phyloP scores from a whole-genome alignment of 1,139 yeast genomes.

The Magnusiomyces tetraspermus region DNA sequence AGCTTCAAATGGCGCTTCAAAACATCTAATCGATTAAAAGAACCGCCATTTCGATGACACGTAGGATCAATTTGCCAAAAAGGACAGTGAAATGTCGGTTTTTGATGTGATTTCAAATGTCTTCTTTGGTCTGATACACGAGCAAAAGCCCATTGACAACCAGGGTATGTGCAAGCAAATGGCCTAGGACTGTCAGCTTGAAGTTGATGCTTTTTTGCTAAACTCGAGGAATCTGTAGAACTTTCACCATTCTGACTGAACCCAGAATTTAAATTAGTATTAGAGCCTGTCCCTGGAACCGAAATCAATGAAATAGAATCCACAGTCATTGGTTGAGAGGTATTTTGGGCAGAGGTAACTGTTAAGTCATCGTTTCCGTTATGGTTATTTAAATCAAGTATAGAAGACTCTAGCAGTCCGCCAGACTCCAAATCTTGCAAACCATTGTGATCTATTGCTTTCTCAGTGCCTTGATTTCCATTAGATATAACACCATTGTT shows the following conservation, averaged over 20 bases:
- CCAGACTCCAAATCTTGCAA: not conserved
- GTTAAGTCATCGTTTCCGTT: too few species aligned
- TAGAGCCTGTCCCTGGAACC: not conserved
- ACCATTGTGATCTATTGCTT: not conserved
- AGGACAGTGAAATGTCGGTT: constrained; percentile 62
- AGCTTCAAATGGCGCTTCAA: constrained; percentile 57
- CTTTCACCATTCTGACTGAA: not conserved
- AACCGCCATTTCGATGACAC: constrained; percentile 65
- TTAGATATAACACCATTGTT: too few species aligned
- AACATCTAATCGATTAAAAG: constrained; percentile 61
- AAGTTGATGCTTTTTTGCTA: too few species aligned
- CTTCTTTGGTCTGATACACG: constrained; percentile 58
- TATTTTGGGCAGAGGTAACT: not conserved
- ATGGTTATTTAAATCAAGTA: not conserved
- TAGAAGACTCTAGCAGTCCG: not conserved
- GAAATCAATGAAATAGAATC: not conserved
- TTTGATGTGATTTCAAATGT: constrained; percentile 53
- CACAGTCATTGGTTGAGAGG: not conserved
- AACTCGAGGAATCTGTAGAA: not conserved
- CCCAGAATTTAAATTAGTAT: not conserved
- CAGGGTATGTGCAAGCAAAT: constrained; percentile 43
- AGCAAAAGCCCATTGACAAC: constrained; percentile 60
- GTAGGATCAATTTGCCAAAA: constrained; percentile 57
- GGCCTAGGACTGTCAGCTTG: constrained; percentile 24
- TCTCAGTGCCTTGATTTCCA: too few species aligned